Evolutionary conservation across 164 flowering plant species (phyloP).

Genomic region (Annona cherimola): DNA sequence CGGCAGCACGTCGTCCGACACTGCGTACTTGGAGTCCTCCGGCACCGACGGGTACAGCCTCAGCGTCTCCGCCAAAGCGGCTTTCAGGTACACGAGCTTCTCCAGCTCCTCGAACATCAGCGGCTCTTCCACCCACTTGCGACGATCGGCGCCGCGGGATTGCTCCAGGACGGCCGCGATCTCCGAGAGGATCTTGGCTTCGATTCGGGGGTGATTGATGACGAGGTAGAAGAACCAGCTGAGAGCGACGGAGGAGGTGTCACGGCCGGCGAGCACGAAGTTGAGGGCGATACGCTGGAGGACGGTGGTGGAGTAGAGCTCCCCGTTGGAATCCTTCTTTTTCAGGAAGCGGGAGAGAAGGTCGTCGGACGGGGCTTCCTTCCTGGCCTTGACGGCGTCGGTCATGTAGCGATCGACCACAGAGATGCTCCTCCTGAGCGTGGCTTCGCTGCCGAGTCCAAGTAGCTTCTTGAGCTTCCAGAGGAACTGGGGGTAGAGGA

Average conservation of each 20-base stretch:
- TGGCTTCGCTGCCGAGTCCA: constrained; percentile 46
- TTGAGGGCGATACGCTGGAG: constrained; percentile 77
- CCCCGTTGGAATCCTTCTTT: constrained; percentile 49
- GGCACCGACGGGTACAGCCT: constrained; percentile 90
- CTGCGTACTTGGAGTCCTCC: constrained; percentile 66
- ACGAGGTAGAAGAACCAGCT: constrained; percentile 88
- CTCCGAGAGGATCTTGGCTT: constrained; percentile 53
- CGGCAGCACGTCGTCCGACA: constrained; percentile 61
- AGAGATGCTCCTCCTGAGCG: constrained; percentile 37
- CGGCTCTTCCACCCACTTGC: constrained; percentile 60
- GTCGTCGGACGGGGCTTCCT: constrained; percentile 61
- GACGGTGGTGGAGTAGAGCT: constrained; percentile 36
- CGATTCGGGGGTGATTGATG: constrained; percentile 54
- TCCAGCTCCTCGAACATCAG: constrained; percentile 72
- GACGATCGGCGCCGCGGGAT: constrained; percentile 53
- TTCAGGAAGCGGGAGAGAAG: constrained; percentile 69
- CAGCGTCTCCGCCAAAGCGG: constrained; percentile 73
- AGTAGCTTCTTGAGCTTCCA: constrained; percentile 65
- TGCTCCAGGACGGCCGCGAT: constrained; percentile 41
- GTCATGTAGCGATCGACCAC: constrained; percentile 61
- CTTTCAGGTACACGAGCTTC: constrained; percentile 59
- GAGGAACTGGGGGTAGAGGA: constrained; percentile 59
- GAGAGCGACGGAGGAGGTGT: constrained; percentile 88
- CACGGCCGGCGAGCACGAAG: constrained; percentile 87
- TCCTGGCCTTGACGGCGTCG: constrained; percentile 49